Base-by-base conservation (phyloP, 495 filamentous ascomycete species). In the Aspergillus campestris region DNA sequence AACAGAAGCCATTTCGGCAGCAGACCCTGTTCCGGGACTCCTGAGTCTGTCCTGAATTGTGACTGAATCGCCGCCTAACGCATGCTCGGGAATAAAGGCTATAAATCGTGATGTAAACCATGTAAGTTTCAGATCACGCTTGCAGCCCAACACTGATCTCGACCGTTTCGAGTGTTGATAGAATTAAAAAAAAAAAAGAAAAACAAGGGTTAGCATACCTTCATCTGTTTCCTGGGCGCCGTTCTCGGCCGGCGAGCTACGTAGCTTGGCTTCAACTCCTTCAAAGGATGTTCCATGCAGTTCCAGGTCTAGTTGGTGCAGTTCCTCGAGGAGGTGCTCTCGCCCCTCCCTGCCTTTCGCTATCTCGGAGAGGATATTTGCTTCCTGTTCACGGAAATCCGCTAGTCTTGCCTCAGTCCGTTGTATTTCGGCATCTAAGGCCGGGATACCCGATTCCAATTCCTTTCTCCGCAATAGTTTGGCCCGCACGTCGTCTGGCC, bases 291-390 rank as follows among this genome's bases (percentile, higher is more conserved):
- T 47, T 0, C 64, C 70, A 47, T 71, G 61, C 12, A 75, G 57
- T 47, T 80, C 67, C 24, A 67, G 48, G 7, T 69, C 69, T 1
- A 81, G 65, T 32, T 60, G 53, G 34, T 79, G 72, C 42, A 82
- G 65, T 45, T 86, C 80, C 7, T 75, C 71, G 3, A 67, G 58
- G 31, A 83, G 64, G 35, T 64, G 69, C 40, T 61, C 49, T 10
- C 59, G 54, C 10, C 58, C 63, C 45, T 64, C 54, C 45, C 57
- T 57, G 8, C 56, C 66, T 51, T 65, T 71, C 32, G 76, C 71
- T 7, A 84, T 73, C 48, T 82, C 78, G 6, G 70, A 67, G 47
- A 84, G 65, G 7, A 89, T 65, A 18, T 65, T 71, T 34, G 69
- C 71, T 47, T 82, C 73, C 57, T 87, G 78, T 30, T 72, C 61